These are phyloP conservation scores for Thielaviopsis euricoi DNA, from an alignment of 2,329 filamentous ascomycete genomes.

Conservation along the genomic window DNA sequence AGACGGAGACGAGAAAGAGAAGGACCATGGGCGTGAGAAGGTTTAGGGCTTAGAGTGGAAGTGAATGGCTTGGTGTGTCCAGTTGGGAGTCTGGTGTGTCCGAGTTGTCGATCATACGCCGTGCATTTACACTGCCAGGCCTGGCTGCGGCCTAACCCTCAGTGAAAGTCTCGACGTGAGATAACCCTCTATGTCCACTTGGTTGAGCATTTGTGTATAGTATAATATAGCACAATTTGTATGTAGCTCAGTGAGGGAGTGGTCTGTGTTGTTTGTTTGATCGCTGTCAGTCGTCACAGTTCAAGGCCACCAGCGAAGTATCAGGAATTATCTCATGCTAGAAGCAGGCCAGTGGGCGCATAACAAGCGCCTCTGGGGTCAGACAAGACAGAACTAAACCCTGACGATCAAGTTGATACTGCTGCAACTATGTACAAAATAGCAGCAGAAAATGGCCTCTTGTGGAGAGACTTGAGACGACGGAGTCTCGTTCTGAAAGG, in stretches of 20 bases:
- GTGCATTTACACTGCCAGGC: neutral
- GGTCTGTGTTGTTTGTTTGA: neutral
- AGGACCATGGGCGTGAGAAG: too few relatives aligned
- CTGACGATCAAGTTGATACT: neutral
- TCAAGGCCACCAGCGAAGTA: neutral
- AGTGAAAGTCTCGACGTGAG: too few relatives aligned
- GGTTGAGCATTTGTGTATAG: too few relatives aligned
- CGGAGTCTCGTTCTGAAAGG: neutral
- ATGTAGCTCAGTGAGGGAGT: too few relatives aligned
- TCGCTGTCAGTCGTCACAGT: slow-evolving; percentile 6
- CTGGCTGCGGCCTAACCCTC: too few relatives aligned
- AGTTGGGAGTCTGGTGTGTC: neutral
- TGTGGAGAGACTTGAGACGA: neutral
- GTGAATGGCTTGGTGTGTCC: too few relatives aligned
- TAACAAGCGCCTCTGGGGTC: neutral
- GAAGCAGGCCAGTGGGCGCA: neutral
- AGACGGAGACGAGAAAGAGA: neutral
- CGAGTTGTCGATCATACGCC: neutral
- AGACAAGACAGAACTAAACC: too few relatives aligned
- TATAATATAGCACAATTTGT: too few relatives aligned
- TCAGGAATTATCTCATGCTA: neutral
- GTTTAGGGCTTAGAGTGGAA: too few relatives aligned
- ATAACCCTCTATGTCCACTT: too few relatives aligned
- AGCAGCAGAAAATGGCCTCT: too few relatives aligned
- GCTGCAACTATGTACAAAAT: too few relatives aligned